phyloP scores from a whole-genome alignment of 176 grass and related monocot genomes.

The Phoenix roebelenii region DNA sequence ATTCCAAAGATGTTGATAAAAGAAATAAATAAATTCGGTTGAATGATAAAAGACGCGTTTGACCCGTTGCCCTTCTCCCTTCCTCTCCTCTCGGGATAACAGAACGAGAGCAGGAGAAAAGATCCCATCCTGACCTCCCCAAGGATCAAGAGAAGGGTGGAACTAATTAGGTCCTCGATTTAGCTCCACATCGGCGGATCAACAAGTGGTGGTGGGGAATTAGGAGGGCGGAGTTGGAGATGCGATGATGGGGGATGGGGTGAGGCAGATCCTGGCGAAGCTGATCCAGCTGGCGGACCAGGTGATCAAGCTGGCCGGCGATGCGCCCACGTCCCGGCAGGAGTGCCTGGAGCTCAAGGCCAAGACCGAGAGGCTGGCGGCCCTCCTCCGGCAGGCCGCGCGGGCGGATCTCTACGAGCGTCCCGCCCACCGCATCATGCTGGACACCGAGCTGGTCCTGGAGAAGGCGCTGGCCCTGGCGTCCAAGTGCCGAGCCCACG shows the following conservation, averaged over 20 bases:
- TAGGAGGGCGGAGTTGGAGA: neutral
- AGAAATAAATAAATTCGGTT: too few species aligned
- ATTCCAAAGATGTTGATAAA: too few species aligned
- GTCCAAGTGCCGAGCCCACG: neutral
- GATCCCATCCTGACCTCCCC: too few species aligned
- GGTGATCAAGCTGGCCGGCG: conserved; percentile 4
- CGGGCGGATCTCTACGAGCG: conserved; percentile 10
- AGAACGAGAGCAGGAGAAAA: too few species aligned
- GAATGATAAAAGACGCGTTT: too few species aligned
- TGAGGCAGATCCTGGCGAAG: conserved; percentile 8
- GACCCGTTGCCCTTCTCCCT: too few species aligned
- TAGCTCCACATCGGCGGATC: too few species aligned
- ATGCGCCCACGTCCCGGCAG: neutral
- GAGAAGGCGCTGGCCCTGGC: neutral
- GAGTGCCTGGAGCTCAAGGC: conserved; percentile 8
- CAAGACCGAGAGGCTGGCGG: neutral
- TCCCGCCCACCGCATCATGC: neutral
- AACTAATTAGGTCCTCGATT: too few species aligned
- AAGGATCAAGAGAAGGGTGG: too few species aligned
- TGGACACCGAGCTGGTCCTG: conserved; percentile 1
- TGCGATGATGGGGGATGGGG: neutral
- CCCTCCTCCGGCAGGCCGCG: conserved; percentile 7
- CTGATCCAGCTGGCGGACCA: conserved; percentile 9
- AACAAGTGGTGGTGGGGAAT: too few species aligned
- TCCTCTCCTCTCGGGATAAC: too few species aligned